Conservation (phyloP, 2,329 filamentous ascomycete genomes). For the Fusarium sambucinum region DNA sequence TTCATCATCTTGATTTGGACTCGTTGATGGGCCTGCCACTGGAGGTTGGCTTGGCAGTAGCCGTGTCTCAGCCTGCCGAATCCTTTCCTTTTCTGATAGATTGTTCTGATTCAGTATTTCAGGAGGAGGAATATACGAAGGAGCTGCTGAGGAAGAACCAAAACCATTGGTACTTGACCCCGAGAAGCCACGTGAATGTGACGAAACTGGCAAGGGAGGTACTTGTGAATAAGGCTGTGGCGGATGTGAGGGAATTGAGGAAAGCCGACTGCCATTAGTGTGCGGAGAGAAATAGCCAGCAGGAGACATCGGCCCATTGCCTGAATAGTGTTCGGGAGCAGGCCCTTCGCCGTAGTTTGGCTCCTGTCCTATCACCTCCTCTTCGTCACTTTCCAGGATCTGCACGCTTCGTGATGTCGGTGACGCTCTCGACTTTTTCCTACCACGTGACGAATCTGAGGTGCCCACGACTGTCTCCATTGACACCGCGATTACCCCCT, state of each 20-base stretch:
- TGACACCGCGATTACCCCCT: constrained; percentile 87
- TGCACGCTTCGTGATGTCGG: constrained; percentile 47
- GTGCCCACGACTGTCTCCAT: constrained; percentile 93
- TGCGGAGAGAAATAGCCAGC: constrained; percentile 46
- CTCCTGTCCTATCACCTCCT: constrained; percentile 45
- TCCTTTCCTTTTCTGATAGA: constrained; percentile 83
- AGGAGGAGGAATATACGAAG: constrained; percentile 71
- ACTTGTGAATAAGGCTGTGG: constrained; percentile 53
- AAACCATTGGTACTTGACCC: constrained; percentile 34
- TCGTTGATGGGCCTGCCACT: constrained; percentile 46
- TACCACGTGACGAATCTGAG: constrained; percentile 72
- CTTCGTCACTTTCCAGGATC: constrained; percentile 51
- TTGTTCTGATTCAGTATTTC: constrained; percentile 69
- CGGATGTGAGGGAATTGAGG: constrained; percentile 42
- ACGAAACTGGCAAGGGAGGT: constrained; percentile 27
- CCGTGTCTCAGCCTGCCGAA: constrained; percentile 80
- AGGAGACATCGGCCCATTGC: constrained; percentile 37
- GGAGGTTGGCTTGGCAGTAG: constrained; percentile 83
- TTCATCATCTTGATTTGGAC: constrained; percentile 55
- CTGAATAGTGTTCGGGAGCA: constrained; percentile 35
- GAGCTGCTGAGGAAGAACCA: constrained; percentile 32
- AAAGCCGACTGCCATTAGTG: constrained; percentile 55
- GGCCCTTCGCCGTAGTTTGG: constrained; percentile 40
- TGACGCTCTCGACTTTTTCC: constrained; percentile 44
- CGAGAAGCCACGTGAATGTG: constrained; percentile 21